phyloP scores from a whole-genome alignment of 495 filamentous ascomycete species.

The Aspergillus nanangensis region DNA sequence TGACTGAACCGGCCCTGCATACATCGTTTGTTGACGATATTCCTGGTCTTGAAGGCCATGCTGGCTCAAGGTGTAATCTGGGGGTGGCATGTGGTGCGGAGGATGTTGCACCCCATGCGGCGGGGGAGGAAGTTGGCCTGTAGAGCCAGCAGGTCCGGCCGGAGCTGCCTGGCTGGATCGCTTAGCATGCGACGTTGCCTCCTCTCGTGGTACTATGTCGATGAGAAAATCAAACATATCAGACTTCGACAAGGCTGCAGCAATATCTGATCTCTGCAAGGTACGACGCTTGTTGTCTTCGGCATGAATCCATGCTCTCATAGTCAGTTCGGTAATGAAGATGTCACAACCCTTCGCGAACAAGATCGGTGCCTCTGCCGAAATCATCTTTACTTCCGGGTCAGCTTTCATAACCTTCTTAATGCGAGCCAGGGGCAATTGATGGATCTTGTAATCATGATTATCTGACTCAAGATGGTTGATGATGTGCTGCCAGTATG shows the following conservation, averaged over 20 bases:
- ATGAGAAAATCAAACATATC: conserved; percentile 99
- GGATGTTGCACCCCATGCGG: conserved; percentile 55
- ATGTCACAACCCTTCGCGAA: conserved; percentile 99
- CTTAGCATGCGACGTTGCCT: conserved; percentile 81
- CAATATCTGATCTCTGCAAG: conserved; percentile 92
- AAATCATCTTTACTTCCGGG: conserved; percentile 99
- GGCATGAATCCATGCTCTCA: conserved; percentile 99
- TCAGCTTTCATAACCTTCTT: conserved; percentile 99
- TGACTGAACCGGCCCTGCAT: conserved; percentile 68
- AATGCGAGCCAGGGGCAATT: conserved; percentile 90
- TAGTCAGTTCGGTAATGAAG: conserved; percentile 97
- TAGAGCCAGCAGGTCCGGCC: conserved; percentile 38
- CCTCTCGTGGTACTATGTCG: conserved; percentile 95
- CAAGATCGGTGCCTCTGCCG: conserved; percentile 92
- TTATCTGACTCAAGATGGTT: conserved; percentile 88
- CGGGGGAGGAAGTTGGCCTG: conserved; percentile 55
- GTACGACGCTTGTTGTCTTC: conserved; percentile 98
- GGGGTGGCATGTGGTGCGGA: conserved; percentile 62
- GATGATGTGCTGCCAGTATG: conserved; percentile 98
- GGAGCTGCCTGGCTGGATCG: conserved; percentile 58
- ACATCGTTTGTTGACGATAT: conserved; percentile 75
- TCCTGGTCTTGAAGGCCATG: conserved; percentile 68
- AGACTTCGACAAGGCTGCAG: conserved; percentile 88
- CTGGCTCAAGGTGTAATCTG: conserved; percentile 64
- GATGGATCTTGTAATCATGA: conserved; percentile 97